Evolutionary conservation across 2,329 filamentous ascomycete species (phyloP).

Genomic region (Lasiodiplodia citricola): DNA sequence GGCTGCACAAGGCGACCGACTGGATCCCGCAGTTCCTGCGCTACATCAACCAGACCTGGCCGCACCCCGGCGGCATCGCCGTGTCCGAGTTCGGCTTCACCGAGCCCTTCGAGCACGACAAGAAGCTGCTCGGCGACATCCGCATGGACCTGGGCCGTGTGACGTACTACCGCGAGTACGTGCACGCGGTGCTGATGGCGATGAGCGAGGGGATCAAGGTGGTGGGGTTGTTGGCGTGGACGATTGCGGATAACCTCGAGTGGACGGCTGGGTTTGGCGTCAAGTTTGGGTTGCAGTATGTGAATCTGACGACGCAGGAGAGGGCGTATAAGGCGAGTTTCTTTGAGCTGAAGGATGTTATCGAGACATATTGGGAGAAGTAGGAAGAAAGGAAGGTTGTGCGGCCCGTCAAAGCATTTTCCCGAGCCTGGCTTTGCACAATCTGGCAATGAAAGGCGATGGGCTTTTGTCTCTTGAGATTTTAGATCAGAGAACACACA

Average conservation of each 20-base stretch:
- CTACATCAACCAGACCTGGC: constrained; percentile 42
- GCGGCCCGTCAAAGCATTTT: too few relatives aligned
- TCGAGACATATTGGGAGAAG: constrained; percentile 36
- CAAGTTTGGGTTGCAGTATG: constrained; percentile 44
- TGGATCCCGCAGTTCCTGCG: constrained; percentile 42
- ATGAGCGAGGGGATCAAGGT: constrained; percentile 44
- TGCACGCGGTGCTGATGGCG: constrained; percentile 41
- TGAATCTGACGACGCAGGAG: constrained; percentile 45
- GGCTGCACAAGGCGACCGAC: constrained; percentile 44
- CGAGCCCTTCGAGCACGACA: constrained; percentile 41
- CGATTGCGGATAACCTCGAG: constrained; percentile 46
- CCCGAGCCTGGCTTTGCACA: too few relatives aligned
- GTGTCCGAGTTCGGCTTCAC: constrained; percentile 46
- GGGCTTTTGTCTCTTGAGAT: too few relatives aligned
- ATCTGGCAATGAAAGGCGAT: too few relatives aligned
- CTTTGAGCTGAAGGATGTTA: constrained; percentile 45
- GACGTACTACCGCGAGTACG: constrained; percentile 41
- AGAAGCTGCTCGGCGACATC: constrained; percentile 38
- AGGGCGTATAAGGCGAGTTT: constrained; percentile 46
- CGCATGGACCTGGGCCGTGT: constrained; percentile 38
- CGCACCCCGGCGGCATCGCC: constrained; percentile 37
- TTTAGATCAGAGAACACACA: too few relatives aligned
- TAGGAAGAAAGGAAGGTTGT: not conserved
- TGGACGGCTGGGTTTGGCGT: constrained; percentile 39
- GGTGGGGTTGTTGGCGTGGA: constrained; percentile 43